Evolutionary conservation across 176 grass and related monocot species (phyloP), one percentile per base, ranked within the genome.

Genomic region (Aegilops umbellulata): DNA sequence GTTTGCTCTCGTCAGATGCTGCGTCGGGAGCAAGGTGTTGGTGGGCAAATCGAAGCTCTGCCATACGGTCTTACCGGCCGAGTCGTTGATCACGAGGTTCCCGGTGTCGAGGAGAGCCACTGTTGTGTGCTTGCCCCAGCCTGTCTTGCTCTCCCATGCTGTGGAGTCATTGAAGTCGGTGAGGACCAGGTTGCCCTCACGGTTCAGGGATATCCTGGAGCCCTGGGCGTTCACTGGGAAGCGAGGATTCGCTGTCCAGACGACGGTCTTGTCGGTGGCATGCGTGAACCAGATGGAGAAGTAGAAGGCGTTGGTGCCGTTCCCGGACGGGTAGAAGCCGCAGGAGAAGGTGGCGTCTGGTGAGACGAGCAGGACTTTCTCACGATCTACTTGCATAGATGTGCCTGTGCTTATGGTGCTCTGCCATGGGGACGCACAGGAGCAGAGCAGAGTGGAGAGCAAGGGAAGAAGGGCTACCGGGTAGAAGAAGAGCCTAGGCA

Each of bases 231-330:
- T 93, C 64, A 93, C 91, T 6, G 74, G 88, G 2, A 39, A 82
- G 16, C 60, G 60, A 41, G 46, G 53, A 67, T 91, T 69, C 19
- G 94, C 94, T 16, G 77, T 95, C 94, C 89, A 95, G 61, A 85
- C 86, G 8, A 95, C 44, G 9, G 94, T 85, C 70, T 64, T 87
- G 42, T 93, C 74, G 61, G 63, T 80, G 84, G 94, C 51, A 15
- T 91, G 24, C 7, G 83, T 85, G 83, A 89, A 93, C 94, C 90
- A 95, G 89, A 95, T 87, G 65, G 93, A 95, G 64, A 95, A 95
- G 88, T 84, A 73, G 53, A 57, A 95, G 36, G 90, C 82, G n/a
- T 95, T 95, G 22, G 60, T 84, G 69, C 80, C 80, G 5, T 68
- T 66, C 15, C 83, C 83, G 49, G 88, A 68, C 47, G 84, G 62